These are phyloP conservation scores for Gossypium turneri DNA, from an alignment of 345 rosid species.

Conservation along the genomic window DNA sequence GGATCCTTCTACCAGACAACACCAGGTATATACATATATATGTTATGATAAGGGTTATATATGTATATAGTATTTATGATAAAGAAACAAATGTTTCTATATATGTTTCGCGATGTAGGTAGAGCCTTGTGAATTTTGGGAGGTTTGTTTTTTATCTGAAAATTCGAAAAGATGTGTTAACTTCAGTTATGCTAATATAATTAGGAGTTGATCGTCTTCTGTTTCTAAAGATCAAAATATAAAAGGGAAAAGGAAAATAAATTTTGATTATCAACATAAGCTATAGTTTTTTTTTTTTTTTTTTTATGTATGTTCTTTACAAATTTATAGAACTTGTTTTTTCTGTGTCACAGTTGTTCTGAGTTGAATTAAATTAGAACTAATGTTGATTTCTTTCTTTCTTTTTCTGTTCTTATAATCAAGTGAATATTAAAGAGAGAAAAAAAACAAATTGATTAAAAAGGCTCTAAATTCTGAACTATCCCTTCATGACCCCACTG, in stretches of 20 bases:
- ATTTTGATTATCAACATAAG: background rate
- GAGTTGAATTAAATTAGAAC: background rate
- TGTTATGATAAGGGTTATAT: background rate
- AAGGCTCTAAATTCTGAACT: background rate
- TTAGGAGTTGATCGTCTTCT: background rate
- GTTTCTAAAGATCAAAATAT: background rate
- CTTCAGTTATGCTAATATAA: background rate
- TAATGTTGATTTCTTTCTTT: background rate
- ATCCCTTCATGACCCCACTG: background rate
- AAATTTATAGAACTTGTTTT: background rate
- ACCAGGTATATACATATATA: slow-evolving; percentile 35
- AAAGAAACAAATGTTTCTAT: background rate
- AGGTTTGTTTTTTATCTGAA: background rate
- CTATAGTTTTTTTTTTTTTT: background rate
- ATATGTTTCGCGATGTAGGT: background rate
- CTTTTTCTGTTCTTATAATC: background rate
- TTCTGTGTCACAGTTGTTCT: background rate
- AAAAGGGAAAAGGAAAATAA: background rate
- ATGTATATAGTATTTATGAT: no score
- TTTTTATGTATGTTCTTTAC: background rate
- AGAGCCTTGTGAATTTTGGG: background rate
- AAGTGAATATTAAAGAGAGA: background rate
- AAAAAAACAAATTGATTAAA: background rate
- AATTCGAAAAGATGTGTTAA: background rate
- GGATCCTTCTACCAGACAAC: slow-evolving; percentile 57